phyloP scores from a whole-genome alignment of 345 rosid genomes.

The Gossypium australe region DNA sequence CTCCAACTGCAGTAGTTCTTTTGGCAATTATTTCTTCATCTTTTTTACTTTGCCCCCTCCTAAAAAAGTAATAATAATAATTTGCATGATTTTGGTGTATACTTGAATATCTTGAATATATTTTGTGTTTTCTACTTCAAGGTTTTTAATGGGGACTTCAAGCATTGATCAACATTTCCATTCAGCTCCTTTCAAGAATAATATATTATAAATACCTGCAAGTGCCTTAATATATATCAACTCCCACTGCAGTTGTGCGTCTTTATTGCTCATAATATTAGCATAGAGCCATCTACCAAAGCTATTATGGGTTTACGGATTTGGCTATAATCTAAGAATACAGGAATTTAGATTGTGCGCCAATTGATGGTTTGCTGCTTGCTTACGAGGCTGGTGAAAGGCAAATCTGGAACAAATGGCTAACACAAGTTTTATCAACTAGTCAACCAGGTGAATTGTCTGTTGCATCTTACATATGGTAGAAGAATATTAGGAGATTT shows the following conservation, averaged over 20 bases:
- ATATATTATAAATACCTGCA: constrained; percentile 52
- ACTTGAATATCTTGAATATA: not conserved
- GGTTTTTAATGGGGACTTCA: constrained; percentile 89
- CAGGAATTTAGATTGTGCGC: constrained; percentile 25
- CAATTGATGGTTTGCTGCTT: constrained; percentile 81
- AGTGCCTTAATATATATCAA: constrained; percentile 26
- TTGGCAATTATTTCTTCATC: no score
- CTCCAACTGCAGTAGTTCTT: no score
- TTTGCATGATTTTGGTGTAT: not conserved
- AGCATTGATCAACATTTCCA: constrained; percentile 83
- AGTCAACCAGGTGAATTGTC: constrained; percentile 73
- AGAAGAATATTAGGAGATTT: not conserved
- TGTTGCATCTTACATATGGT: not conserved
- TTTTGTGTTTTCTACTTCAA: constrained; percentile 18
- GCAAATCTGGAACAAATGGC: constrained; percentile 96
- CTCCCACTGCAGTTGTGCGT: not conserved
- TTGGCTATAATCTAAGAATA: no score
- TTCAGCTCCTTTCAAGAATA: constrained; percentile 67
- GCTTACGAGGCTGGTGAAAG: constrained; percentile 90
- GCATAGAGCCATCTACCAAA: no score
- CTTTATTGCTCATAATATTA: no score
- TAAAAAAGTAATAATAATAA: no score
- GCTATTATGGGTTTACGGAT: no score
- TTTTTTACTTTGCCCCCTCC: no score
- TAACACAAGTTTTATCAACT: constrained; percentile 98